Evolutionary conservation across 805 yeast genomes (phyloP).

Genomic region (Saccharomycopsis malanga): DNA sequence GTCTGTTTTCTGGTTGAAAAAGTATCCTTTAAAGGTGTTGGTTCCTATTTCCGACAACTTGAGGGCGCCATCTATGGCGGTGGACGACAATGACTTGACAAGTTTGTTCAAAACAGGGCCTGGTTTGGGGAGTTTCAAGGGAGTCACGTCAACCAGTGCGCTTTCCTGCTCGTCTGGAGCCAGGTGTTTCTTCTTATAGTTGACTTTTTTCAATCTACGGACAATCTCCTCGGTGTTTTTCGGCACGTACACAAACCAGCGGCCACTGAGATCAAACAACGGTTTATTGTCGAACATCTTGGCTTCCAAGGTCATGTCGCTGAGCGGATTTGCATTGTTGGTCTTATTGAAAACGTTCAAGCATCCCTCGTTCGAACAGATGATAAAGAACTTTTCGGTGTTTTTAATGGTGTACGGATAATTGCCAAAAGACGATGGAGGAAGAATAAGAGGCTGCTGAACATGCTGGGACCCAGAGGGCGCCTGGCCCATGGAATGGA

Average conservation of each 20-base stretch:
- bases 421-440: slow-evolving; percentile 26
- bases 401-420: slow-evolving; percentile 25
- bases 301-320: slow-evolving; percentile 7
- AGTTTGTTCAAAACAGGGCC: slow-evolving; percentile 24
- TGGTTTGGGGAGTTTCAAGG: slow-evolving; percentile 13
- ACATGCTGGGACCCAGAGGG: slow-evolving; percentile 11
- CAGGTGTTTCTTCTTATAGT: slow-evolving; percentile 6
- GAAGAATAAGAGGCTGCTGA: slow-evolving; percentile 23
- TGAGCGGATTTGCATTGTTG: slow-evolving; percentile 1
- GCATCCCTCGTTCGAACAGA: slow-evolving; percentile 28
- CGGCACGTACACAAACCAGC: slow-evolving; percentile 21
- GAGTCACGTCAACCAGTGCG: slow-evolving; percentile 11
- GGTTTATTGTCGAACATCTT: slow-evolving; percentile 13
- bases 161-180: not conserved
- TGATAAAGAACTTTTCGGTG: slow-evolving; percentile 24
- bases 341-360: slow-evolving; percentile 25
- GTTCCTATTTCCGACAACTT: slow-evolving; percentile 43
- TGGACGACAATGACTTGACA: slow-evolving; percentile 40
- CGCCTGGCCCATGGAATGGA: slow-evolving; percentile 10
- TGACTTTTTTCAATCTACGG: slow-evolving; percentile 3
- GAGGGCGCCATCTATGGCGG: slow-evolving; percentile 46
- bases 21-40: slow-evolving; percentile 34
- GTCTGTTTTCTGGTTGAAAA: slow-evolving; percentile 19
- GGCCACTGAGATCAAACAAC: slow-evolving; percentile 12
- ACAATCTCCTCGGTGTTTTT: slow-evolving; percentile 11